Percentiles rank a stretch among this genome's conserved stretches.
phyloP scores from a whole-genome alignment of 2,329 filamentous ascomycete genomes.

The Sporothrix phasma region DNA sequence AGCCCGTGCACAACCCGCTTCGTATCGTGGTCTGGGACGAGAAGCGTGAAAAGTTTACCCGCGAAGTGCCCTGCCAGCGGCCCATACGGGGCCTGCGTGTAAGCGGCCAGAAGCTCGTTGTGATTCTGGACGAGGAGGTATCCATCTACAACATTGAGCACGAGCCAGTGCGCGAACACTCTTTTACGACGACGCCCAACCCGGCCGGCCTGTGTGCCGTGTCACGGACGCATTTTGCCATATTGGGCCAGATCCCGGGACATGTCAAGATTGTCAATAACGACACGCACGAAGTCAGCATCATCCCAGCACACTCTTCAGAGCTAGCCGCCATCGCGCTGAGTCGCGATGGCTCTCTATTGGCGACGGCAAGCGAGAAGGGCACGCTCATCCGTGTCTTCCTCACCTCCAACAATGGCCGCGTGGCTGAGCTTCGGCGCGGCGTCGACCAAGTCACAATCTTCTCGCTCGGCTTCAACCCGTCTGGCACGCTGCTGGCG shows the following conservation, averaged over 20 bases:
- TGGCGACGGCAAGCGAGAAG: conserved; percentile 86
- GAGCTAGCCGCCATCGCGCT: conserved; percentile 69
- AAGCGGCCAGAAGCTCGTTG: conserved; percentile 63
- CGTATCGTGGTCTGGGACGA: conserved; percentile 81
- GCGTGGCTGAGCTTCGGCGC: conserved; percentile 73
- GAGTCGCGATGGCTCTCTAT: conserved; percentile 66
- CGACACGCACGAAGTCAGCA: conserved; percentile 71
- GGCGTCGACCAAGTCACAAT: conserved; percentile 83
- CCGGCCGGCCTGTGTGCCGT: conserved; percentile 70
- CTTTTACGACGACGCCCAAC: conserved; percentile 83
- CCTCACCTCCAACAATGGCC: conserved; percentile 67
- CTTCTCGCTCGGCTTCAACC: conserved; percentile 81
- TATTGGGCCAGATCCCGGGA: conserved; percentile 77
- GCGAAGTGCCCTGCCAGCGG: conserved; percentile 73
- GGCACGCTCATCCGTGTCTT: conserved; percentile 86
- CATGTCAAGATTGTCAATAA: conserved; percentile 85
- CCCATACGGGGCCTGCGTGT: conserved; percentile 72
- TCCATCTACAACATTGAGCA: conserved; percentile 72
- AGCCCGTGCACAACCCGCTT: conserved; percentile 77
- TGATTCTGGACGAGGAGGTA: conserved; percentile 73
- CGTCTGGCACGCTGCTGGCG: conserved; percentile 67
- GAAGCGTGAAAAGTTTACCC: conserved; percentile 57
- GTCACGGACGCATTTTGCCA: conserved; percentile 59
- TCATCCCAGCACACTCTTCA: conserved; percentile 82
- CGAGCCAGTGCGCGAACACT: conserved; percentile 57